Evolutionary conservation across 2,329 filamentous ascomycete genomes (phyloP), one percentile per base, ranked within the genome.

Genomic region (Aphanocladium album): DNA sequence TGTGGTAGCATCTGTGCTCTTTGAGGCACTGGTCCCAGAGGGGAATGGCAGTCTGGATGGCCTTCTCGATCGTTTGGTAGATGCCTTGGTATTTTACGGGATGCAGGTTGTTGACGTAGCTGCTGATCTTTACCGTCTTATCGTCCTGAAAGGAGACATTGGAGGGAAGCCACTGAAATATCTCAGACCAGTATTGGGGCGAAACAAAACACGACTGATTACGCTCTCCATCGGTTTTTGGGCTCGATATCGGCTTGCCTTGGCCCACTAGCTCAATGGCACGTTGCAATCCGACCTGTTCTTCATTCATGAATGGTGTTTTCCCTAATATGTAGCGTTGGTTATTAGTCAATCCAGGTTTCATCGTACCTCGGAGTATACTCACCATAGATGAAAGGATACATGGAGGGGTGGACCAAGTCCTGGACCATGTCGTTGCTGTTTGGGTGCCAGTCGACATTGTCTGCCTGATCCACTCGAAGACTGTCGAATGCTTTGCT

Each of bases 371-470:
- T 4, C 12, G 11, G 12, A 16, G 16, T 8, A 5, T 16, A 46
- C 3, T 46, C 19, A 55, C 64, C 61, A 11, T 52, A 65, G 11
- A 65, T 53, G 12, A 65, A 61, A 0, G 63, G 64, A n/a, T 64
- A 63, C 59, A 65, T 62, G 8, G 46, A 49, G 4, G 46, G 46
- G 16, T 87, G 79, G 16, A 87, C 76, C 1, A 87, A 71, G 67
- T 87, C 79, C 1, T 83, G 76, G 5, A 88, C 82, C 64, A 76
- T 78, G 1, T 74, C 68, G 30, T 82, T 70, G 0, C 80, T 82
- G 5, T 76, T 72, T 0, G 84, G 84, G 70, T 87, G 81, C 77
- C 79, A 87, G 66, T 86, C 84, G 11, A 61, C 59, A 9, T 62
- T 41, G 5, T 3, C 54, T 19, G 37, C 49, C 27, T 63, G 60